These are phyloP conservation scores for Neurospora sp. DNA, from an alignment of 495 filamentous ascomycete species.

Conservation along the genomic window DNA sequence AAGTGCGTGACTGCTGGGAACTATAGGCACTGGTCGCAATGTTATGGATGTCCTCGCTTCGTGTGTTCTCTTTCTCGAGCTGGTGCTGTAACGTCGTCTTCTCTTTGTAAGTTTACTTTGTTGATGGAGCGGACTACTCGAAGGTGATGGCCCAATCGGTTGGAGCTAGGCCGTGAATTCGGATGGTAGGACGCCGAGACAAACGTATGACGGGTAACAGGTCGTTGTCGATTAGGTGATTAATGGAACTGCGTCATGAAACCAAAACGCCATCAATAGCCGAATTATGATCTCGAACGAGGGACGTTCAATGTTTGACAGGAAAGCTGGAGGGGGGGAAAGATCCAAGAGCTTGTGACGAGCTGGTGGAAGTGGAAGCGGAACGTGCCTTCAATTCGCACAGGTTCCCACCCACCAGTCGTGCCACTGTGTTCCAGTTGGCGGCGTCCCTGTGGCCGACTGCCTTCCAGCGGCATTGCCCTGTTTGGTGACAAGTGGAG, in stretches of 20 bases:
- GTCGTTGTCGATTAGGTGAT: not conserved
- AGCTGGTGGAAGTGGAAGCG: not conserved
- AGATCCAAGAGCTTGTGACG: not conserved
- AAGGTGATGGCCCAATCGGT: not conserved
- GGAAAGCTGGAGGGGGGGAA: not conserved
- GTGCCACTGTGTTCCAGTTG: constrained; percentile 5
- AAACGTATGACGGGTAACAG: not conserved
- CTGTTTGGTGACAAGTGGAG: not conserved
- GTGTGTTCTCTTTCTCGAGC: not conserved
- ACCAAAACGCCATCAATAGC: not conserved
- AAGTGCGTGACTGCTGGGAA: not conserved
- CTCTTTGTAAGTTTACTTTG: not conserved
- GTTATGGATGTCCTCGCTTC: not conserved
- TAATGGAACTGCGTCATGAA: not conserved
- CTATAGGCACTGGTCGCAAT: not conserved
- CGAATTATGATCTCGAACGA: not conserved
- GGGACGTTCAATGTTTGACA: not conserved
- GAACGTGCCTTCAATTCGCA: not conserved
- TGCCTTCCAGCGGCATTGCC: not conserved
- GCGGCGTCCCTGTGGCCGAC: constrained; percentile 2
- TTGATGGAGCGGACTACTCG: not conserved
- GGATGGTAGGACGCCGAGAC: not conserved
- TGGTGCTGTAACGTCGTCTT: not conserved
- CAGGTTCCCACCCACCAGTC: not conserved
- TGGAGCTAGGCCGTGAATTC: not conserved